These are phyloP conservation scores for Phytophthora pluvialis DNA, from an alignment of 352 stramenopile genomes.

Conservation along the genomic window DNA sequence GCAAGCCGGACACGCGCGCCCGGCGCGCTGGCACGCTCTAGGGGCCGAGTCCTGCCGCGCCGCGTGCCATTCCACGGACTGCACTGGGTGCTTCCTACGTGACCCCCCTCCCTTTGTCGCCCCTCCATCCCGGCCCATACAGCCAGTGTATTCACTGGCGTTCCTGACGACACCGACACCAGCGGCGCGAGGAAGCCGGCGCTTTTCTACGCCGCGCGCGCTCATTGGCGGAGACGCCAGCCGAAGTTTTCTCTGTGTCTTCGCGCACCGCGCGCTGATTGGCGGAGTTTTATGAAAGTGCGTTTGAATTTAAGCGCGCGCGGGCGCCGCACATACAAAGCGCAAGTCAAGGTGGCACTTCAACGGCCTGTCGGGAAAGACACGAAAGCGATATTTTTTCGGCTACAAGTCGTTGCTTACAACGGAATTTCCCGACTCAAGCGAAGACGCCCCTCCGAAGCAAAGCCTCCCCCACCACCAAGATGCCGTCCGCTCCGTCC, in stretches of 20 bases:
- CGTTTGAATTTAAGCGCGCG: conserved; percentile 36
- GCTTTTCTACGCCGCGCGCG: conserved; percentile 9
- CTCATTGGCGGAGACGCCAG: conserved; percentile 34
- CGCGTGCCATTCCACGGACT: conserved; percentile 42
- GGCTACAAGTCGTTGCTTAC: conserved; percentile 19
- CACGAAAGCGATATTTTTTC: conserved; percentile 24
- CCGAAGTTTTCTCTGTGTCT: conserved; percentile 35
- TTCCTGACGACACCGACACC: conserved; percentile 12
- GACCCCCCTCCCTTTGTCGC: conserved; percentile 47
- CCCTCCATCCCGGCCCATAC: conserved; percentile 35
- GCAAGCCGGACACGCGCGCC: conserved; percentile 10
- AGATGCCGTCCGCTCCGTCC: conserved; percentile 56
- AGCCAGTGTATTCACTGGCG: conserved; percentile 33
- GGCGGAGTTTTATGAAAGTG: conserved; percentile 34
- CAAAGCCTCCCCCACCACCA: not conserved
- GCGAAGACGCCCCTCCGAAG: conserved; percentile 28
- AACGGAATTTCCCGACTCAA: conserved; percentile 50
- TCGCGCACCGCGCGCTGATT: conserved; percentile 48
- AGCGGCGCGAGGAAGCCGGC: conserved; percentile 20
- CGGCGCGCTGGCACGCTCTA: not conserved
- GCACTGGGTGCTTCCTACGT: conserved; percentile 29
- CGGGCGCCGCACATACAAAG: conserved; percentile 22
- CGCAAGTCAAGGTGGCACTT: conserved; percentile 30
- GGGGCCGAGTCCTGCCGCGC: conserved; percentile 15
- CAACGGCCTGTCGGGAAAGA: conserved; percentile 29